Evolutionary conservation across 768 basidiomycete genomes (phyloP), one percentile per base, ranked within the genome.

Genomic region (Hericium coralloides): DNA sequence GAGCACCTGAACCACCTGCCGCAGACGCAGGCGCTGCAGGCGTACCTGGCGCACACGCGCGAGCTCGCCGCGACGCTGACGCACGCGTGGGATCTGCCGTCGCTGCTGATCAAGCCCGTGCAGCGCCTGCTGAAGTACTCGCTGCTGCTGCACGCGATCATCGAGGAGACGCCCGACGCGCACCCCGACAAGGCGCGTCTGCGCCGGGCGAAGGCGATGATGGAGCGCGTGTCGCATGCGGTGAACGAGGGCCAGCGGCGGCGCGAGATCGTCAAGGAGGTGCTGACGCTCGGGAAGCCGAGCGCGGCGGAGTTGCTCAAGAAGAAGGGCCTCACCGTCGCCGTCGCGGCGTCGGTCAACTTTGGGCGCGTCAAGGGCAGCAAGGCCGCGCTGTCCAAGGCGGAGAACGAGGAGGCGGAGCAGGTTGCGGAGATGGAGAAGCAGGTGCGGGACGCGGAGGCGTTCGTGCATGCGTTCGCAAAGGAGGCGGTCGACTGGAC

Each of bases 41-140:
- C 77, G 3, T 94, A 93, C 69, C 76, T 90, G 49, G 68, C 78
- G 10, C 81, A 83, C 38, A 88, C 87, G 17, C 79, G 81, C 58
- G 76, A 74, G 12, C 75, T 87, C 38, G 85, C 89, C 1, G 79
- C 84, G 2, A 79, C 81, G 22, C 77, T 89, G 12, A 89, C 91
- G 0, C 86, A 92, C 64, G 89, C 92, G 2, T 94, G 92, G 87
- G 95, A 99, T 68, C 82, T 99, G 25, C 78, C 91, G 5, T 93
- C 92, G 0, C 80, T 98, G 39, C 85, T 99, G 59, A 98, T 99
- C 71, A 98, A 98, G 71, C 97, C 97, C 37, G 92, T 99, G 3
- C 97, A 98, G 66, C 84, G 95, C 15, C 79, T 98, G 55, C 83
- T 98, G 61, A 98, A 98, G 68, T 99, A 99, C 66, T 84, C 91